Evolutionary conservation across 441 rosid genomes (phyloP).

Genomic region (Metrosideros polymorpha): DNA sequence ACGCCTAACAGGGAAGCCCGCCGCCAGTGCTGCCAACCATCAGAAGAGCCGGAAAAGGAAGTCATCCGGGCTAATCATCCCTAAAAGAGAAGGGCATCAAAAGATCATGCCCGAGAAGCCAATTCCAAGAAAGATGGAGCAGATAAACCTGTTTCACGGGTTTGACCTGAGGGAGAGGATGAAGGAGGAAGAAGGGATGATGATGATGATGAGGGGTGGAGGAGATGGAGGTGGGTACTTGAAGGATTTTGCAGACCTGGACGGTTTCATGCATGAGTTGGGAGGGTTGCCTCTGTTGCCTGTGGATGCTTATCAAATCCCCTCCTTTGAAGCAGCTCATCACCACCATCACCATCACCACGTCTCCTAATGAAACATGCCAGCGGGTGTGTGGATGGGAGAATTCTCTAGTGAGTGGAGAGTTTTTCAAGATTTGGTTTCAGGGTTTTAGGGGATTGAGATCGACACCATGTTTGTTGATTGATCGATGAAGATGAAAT

Average conservation of each 20-base stretch:
- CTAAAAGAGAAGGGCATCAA: not conserved
- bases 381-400: not conserved
- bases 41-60: not conserved
- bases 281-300: not conserved
- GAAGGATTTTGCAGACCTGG: constrained; percentile 12
- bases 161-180: not conserved
- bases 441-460: not conserved
- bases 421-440: not conserved
- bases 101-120: not conserved
- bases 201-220: not conserved
- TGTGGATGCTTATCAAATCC: not conserved
- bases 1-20: constrained; percentile 73
- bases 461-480: not conserved
- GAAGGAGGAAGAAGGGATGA: constrained; percentile 8
- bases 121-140: not conserved
- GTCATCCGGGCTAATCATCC: not conserved
- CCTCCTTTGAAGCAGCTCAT: not conserved
- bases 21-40: not conserved
- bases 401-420: not conserved
- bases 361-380: not conserved
- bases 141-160: not conserved
- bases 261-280: constrained; percentile 7
- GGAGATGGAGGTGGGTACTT: not conserved
- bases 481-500: not conserved
- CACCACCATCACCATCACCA: not conserved